Percentiles rank a stretch among this genome's conserved stretches.
Conservation (phyloP, 495 filamentous ascomycete species). For the Trichoderma orchidacearum region DNA sequence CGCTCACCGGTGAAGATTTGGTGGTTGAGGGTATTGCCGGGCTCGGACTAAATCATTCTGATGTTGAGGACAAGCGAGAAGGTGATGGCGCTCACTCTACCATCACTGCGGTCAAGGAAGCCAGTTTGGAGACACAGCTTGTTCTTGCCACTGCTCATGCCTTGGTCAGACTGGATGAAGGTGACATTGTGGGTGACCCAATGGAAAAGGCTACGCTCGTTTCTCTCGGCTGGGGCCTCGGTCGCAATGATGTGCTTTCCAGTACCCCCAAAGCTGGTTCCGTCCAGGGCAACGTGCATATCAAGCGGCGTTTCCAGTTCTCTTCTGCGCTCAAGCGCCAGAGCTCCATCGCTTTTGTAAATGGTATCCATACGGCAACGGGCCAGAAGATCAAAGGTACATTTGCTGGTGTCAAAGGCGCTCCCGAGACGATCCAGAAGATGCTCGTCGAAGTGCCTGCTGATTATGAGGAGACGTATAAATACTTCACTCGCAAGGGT, state of each 20-base stretch:
- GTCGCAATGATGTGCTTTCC: constrained; percentile 69
- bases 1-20: constrained; percentile 89
- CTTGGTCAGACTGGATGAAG: constrained; percentile 89
- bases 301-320: constrained; percentile 96
- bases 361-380: constrained; percentile 48
- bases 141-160: constrained; percentile 94
- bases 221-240: constrained; percentile 82
- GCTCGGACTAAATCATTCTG: constrained; percentile 57
- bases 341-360: constrained; percentile 78
- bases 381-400: constrained; percentile 65
- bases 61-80: constrained; percentile 52
- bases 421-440: constrained; percentile 86
- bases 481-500: constrained; percentile 91
- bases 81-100: constrained; percentile 71
- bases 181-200: constrained; percentile 92
- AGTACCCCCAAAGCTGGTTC: constrained; percentile 18
- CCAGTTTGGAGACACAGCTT: constrained; percentile 70
- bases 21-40: constrained; percentile 97
- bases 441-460: constrained; percentile 76
- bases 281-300: constrained; percentile 52
- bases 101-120: constrained; percentile 48
- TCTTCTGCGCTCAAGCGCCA: constrained; percentile 93
- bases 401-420: constrained; percentile 91
- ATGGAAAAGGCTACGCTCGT: constrained; percentile 95
- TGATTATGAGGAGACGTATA: constrained; percentile 96